Conservation (phyloP, 352 stramenopile genomes). For the Globisporangium takayamanum region DNA sequence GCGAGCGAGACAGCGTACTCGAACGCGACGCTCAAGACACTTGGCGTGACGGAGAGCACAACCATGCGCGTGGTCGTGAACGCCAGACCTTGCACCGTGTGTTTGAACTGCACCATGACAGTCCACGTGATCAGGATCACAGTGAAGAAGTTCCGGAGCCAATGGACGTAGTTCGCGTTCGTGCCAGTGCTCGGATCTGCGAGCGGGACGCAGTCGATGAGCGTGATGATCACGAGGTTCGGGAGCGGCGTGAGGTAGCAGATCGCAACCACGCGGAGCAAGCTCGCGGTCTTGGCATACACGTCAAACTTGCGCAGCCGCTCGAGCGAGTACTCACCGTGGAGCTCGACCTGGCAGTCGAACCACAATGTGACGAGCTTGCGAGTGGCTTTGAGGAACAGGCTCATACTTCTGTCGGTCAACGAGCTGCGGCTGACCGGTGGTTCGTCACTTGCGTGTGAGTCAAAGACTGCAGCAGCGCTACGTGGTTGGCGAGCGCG, state of each 20-base stretch:
- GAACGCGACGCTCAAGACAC: constrained; percentile 11
- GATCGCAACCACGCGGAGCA: constrained; percentile 1
- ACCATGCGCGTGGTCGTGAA: constrained; percentile 10
- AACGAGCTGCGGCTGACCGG: neutral
- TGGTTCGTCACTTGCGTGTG: no score
- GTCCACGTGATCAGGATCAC: constrained; percentile 21
- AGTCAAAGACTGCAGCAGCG: neutral
- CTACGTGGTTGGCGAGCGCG: no score
- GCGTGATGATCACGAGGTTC: constrained; percentile 5
- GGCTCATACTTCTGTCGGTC: neutral
- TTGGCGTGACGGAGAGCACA: constrained; percentile 12
- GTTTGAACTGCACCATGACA: constrained; percentile 23
- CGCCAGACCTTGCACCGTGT: constrained; percentile 4
- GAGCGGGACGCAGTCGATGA: constrained; percentile 10
- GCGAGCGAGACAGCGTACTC: constrained; percentile 18
- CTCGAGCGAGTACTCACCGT: constrained; percentile 15
- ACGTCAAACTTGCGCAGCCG: neutral
- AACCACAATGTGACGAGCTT: constrained; percentile 2
- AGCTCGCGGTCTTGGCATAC: neutral
- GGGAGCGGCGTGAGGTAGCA: constrained; percentile 6
- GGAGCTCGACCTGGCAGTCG: constrained; percentile 14
- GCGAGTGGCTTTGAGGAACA: neutral
- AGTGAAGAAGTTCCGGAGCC: constrained; percentile 12
- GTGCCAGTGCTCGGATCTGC: neutral
- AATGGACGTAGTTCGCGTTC: constrained; percentile 3